Evolutionary conservation across 768 basidiomycete species (phyloP).

Genomic region (Termitomyces heimii): DNA sequence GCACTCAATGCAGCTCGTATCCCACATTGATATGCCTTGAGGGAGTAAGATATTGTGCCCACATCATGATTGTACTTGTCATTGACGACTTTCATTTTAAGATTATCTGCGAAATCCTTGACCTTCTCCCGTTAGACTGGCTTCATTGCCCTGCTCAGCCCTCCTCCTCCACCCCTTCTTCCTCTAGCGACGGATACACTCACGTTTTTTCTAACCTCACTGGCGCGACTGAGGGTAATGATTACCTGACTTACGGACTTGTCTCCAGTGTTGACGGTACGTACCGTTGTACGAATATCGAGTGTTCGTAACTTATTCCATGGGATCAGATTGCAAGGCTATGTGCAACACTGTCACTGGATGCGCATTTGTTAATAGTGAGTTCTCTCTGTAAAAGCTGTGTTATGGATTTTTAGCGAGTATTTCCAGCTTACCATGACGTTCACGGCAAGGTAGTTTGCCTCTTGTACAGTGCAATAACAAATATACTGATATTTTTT

Average conservation of each 20-base stretch:
- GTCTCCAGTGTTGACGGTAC: slow-evolving; percentile 36
- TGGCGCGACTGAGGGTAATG: slow-evolving; percentile 35
- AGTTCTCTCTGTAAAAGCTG: slow-evolving; percentile 8
- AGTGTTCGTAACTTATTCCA: not conserved
- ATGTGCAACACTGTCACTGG: slow-evolving; percentile 37
- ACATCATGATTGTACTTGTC: not conserved
- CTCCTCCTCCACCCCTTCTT: slow-evolving; percentile 12
- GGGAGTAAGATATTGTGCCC: slow-evolving; percentile 19
- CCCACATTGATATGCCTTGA: slow-evolving; percentile 24
- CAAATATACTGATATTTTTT: not conserved
- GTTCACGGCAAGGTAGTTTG: slow-evolving; percentile 35
- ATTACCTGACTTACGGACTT: slow-evolving; percentile 38
- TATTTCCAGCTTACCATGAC: slow-evolving; percentile 33
- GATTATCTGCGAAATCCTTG: slow-evolving; percentile 32
- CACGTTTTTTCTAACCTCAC: slow-evolving; percentile 35
- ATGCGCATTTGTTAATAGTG: slow-evolving; percentile 40
- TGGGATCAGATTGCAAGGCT: slow-evolving; percentile 31
- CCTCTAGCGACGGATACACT: slow-evolving; percentile 24
- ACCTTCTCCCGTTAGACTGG: slow-evolving; percentile 24
- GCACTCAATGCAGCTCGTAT: slow-evolving; percentile 21
- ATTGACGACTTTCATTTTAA: slow-evolving; percentile 7
- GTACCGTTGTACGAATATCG: slow-evolving; percentile 1
- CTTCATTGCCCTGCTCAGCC: slow-evolving; percentile 31
- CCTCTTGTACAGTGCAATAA: slow-evolving; percentile 2
- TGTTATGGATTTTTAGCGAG: not conserved